Percentiles rank a stretch among this genome's conserved stretches.
Evolutionary conservation across 192 early-diverging fungal species (phyloP).

Genomic region (Lunasporangiospora selenospora): DNA sequence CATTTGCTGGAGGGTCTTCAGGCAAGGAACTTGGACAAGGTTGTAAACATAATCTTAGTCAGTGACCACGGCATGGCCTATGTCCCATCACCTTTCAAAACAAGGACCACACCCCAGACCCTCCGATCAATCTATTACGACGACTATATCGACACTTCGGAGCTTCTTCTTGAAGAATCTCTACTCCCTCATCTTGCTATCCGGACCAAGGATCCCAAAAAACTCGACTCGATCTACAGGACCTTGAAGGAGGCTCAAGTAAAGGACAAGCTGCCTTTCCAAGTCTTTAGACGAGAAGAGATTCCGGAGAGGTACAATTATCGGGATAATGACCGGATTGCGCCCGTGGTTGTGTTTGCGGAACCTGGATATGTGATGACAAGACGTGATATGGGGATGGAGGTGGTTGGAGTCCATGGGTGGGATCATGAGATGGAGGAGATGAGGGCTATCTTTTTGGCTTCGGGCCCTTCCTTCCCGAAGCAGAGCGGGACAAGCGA

Average conservation of each 20-base stretch:
- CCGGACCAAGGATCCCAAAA: slow-evolving; percentile 53
- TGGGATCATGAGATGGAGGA: slow-evolving; percentile 77
- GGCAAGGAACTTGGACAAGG: slow-evolving; percentile 60
- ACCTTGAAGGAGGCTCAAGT: slow-evolving; percentile 50
- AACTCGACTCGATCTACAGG: slow-evolving; percentile 59
- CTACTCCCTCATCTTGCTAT: slow-evolving; percentile 67
- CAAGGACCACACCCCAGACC: too few species aligned
- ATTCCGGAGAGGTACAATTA: slow-evolving; percentile 81
- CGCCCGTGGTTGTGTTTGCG: slow-evolving; percentile 76
- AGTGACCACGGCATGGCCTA: slow-evolving; percentile 94
- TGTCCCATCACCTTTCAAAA: too few species aligned
- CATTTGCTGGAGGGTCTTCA: slow-evolving; percentile 63
- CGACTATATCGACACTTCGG: slow-evolving; percentile 65
- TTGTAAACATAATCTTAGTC: slow-evolving; percentile 71
- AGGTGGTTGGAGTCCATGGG: slow-evolving; percentile 75
- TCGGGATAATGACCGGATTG: slow-evolving; percentile 65
- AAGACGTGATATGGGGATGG: slow-evolving; percentile 40
- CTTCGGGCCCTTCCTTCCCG: slow-evolving; percentile 73
- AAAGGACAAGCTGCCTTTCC: slow-evolving; percentile 56
- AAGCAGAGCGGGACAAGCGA: not conserved
- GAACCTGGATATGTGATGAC: slow-evolving; percentile 69
- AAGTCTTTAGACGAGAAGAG: slow-evolving; percentile 75
- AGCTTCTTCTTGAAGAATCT: slow-evolving; percentile 38
- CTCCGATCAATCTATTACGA: slow-evolving; percentile 76
- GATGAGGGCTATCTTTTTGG: slow-evolving; percentile 90